phyloP scores from a whole-genome alignment of 208 protist species.

The Leishmania guyanensis region DNA sequence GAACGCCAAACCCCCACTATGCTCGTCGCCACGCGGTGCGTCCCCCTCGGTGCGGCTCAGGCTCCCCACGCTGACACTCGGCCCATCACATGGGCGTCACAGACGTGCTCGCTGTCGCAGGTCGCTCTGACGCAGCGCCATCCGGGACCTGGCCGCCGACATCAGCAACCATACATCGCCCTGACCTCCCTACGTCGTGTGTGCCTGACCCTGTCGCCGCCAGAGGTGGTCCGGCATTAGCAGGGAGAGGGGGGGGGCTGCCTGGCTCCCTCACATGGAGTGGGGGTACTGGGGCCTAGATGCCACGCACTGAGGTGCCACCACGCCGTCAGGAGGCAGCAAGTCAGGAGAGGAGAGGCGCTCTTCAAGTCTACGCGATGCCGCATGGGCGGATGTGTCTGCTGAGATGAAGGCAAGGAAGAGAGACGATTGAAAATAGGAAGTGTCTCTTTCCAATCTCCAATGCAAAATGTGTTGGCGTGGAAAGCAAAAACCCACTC shows the following conservation, averaged over 20 bases:
- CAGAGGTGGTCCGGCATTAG: no score
- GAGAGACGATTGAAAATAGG: background rate
- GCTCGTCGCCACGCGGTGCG: no score
- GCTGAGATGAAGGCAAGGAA: background rate
- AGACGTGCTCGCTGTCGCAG: background rate
- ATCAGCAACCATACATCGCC: background rate
- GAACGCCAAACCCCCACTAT: no score
- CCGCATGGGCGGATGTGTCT: background rate
- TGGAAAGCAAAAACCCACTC: background rate
- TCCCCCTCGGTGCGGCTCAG: no score
- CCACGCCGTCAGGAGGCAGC: background rate
- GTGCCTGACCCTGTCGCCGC: background rate
- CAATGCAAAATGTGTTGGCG: background rate
- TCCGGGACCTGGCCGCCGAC: background rate
- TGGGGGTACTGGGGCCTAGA: background rate
- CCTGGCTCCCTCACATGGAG: no score
- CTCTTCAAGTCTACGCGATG: background rate
- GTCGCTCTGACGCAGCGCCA: background rate
- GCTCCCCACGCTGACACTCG: background rate
- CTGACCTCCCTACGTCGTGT: background rate
- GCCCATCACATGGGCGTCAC: background rate
- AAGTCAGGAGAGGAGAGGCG: background rate
- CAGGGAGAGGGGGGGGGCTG: no score
- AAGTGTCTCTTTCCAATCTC: background rate
- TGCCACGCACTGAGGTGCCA: background rate